Evolutionary conservation across 176 grass and related monocot species (phyloP), one percentile per base, ranked within the genome.

Genomic region (Secale cereale): DNA sequence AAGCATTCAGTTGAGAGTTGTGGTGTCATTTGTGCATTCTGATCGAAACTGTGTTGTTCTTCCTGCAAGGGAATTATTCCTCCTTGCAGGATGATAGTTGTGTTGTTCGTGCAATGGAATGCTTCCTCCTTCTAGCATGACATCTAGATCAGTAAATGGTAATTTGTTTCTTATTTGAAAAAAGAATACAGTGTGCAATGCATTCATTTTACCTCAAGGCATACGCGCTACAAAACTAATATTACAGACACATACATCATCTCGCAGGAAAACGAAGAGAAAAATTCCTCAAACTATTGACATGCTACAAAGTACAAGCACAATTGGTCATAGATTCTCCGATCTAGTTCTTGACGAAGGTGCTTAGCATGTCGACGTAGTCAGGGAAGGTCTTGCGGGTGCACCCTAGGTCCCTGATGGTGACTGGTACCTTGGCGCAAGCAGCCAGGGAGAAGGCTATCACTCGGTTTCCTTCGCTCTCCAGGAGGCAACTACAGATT

Each of bases 391-490:
- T 98, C 81, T 98, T 98, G 46, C 93, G 84, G 13, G 93, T 98
- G 91, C 97, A 96, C 16, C 90, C 82, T 0, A 93, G 97, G 65
- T 99, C 97, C 10, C 88, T 90, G 82, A 98, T 96, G 0, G 93
- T 98, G 14, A 96, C 91, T 4, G 91, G 91, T 25, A 96, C 93
- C 62, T 94, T 91, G 0, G 90, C 84, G 10, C 91, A 94, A 19
- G 91, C 97, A 1, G n/a, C n/a, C n/a, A n/a, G n/a, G n/a, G n/a
- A n/a, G n/a, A 99, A 94, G 35, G 93, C 92, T 90, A 99, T 99
- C 9, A 91, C 90, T 99, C 91, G 8, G 91, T 99, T 73, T 96
- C 97, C 88, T 99, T 96, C 29, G 96, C 91, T 89, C 91, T 99
- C 90, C 97, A 92, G 48, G 93, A 96, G 48, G 97, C 93, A 94